Base-by-base conservation (phyloP, 768 basidiomycete genomes). In the Mycena alexandri region DNA sequence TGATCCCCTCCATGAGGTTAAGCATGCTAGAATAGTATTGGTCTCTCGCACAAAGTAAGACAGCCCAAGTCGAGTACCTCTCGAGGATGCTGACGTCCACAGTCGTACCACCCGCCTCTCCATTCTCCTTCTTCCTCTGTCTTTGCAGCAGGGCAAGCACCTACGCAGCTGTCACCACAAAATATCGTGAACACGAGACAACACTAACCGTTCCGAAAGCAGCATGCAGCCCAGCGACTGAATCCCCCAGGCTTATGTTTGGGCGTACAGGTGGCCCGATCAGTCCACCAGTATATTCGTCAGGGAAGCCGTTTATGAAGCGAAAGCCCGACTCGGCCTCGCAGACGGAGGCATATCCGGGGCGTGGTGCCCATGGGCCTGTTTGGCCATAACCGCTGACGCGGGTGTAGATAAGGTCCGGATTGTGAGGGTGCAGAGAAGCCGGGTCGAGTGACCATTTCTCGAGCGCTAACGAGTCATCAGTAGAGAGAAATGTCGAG, bases 401-500 rank as follows among this genome's bases (percentile, higher is more conserved):
- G 68, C 96, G 94, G 9, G 95, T 97, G 75, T 94, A 96, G 72
- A 98, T 93, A 63, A 98, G 85, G 58, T 89, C 90, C 0, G 94
- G 92, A 72, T 97, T 96, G 67, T 89, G 87, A n/a, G 87, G 89
- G 22, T 86, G 87, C 5, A 92, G 74, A 60, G 83, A 82, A 13
- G 77, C 78, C 2, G 90, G 90, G 7, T 89, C 89, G 41, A 92
- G 79, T 1, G 81, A 81, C 90, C 90, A 91, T 77, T 87, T 90
- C 72, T 92, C 90, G 11, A 92, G 81, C 1, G 90, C 90, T 92
- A 57, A 21, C 34, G 3, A 11, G 38, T 38, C 24, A 44, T 43
- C 43, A 66, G 14, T 36, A 12, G 17, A 17, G 38, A 7, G 42
- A n/a, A 19, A n/a, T 25, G 17, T 33, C 22, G 47, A 34, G 10